Conservation (phyloP, 768 basidiomycete genomes). For the Tulasnella sp. region DNA sequence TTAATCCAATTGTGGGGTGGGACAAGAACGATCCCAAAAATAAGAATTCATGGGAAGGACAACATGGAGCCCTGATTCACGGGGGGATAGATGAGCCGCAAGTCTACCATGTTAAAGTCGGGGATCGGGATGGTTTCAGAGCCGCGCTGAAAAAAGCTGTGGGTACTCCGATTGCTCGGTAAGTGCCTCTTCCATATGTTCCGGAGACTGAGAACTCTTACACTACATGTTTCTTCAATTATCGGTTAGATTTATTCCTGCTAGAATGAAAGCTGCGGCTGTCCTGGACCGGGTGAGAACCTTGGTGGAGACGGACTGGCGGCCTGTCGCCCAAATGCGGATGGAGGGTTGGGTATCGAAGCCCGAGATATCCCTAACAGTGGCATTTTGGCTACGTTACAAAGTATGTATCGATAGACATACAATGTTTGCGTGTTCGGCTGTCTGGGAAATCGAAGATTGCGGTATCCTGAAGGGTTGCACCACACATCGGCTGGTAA, state of each 20-base stretch:
- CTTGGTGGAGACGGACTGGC: constrained; percentile 16
- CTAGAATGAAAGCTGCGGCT: neutral
- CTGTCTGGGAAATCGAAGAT: too few species aligned
- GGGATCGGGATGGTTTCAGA: constrained; percentile 9
- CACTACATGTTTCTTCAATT: neutral
- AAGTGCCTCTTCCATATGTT: neutral
- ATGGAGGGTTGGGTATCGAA: neutral
- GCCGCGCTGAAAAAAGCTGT: constrained; percentile 1
- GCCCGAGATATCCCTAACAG: too few species aligned
- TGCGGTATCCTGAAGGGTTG: too few species aligned
- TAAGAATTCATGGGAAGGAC: neutral
- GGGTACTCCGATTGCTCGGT: constrained; percentile 13
- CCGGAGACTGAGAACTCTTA: neutral
- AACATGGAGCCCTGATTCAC: neutral
- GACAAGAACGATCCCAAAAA: constrained; percentile 2
- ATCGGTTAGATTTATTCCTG: neutral
- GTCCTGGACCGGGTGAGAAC: neutral
- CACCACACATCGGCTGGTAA: too few species aligned
- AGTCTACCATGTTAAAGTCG: constrained; percentile 20
- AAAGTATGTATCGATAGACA: too few species aligned
- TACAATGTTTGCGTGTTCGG: too few species aligned
- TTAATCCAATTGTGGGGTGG: constrained; percentile 29
- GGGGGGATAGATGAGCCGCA: constrained; percentile 9
- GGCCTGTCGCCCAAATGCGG: neutral
- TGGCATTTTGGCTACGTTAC: too few species aligned